Evolutionary conservation across 208 protist genomes (phyloP).

Genomic region (Trypanosomatidae sp.): DNA sequence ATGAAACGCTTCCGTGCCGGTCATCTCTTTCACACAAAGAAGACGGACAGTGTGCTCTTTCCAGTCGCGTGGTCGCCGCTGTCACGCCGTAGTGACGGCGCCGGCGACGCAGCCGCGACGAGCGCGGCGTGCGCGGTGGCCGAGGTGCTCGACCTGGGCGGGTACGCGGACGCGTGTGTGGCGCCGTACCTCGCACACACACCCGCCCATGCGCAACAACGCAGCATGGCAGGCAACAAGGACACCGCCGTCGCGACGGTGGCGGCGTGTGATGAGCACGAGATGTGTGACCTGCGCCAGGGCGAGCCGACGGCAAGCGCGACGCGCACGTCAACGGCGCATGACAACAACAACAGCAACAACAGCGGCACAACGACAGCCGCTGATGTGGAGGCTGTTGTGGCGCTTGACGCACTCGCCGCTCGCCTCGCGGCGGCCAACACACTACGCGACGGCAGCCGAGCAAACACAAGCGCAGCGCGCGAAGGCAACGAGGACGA

Average conservation of each 20-base stretch:
- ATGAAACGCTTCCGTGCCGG: conserved; percentile 83
- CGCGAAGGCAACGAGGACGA: no score
- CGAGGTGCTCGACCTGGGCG: conserved; percentile 43
- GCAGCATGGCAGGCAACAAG: no score
- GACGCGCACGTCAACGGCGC: background rate
- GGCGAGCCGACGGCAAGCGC: background rate
- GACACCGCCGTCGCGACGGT: conserved; percentile 8
- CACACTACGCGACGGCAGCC: no score
- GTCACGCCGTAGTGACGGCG: conserved; percentile 4
- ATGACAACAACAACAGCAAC: no score
- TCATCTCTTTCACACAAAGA: conserved; percentile 66
- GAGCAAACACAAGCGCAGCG: no score
- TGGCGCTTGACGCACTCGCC: no score
- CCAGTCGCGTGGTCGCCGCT: conserved; percentile 52
- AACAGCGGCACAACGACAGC: no score
- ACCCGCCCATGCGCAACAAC: no score
- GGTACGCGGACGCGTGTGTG: conserved; percentile 38
- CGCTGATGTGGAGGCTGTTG: no score
- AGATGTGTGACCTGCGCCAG: background rate
- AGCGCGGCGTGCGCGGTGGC: no score
- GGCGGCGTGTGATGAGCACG: background rate
- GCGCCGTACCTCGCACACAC: conserved; percentile 8
- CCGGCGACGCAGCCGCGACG: background rate
- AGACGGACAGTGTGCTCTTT: conserved; percentile 67
- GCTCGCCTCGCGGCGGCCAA: no score